Evolutionary conservation across 768 basidiomycete species (phyloP), one percentile per base, ranked within the genome.

Genomic region (Boletus rubroflammeus): DNA sequence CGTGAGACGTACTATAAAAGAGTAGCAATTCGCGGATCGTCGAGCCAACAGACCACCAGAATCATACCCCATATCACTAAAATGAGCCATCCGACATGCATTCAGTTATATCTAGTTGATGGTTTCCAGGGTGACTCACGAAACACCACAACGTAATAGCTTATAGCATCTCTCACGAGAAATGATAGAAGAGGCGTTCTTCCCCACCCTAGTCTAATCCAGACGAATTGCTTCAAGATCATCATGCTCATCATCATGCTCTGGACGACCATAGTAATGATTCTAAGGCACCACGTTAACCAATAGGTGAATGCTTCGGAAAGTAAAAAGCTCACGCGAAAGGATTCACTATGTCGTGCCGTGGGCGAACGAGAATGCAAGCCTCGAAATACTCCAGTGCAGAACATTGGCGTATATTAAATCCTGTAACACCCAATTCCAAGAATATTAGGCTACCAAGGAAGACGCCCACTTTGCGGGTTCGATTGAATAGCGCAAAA

Each of bases 131-230:
- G n/a, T 39, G 36, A 57, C 57, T 58, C 51, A 79, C 79, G 50
- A 53, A 77, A 75, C 9, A 78, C 55, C 3, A 74, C 43, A 31
- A 75, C 41, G 60, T 76, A 79, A 1, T 76, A 74, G 67, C 75
- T 73, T 3, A 74, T 72, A 7, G 79, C 74, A 61, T 81, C 79
- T n/a, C 73, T 72, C 60, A 76, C 67, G 14, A 80, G 65, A 42
- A 79, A 57, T 6, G 68, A 54, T 13, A 77, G 56, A 7, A 80
- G 60, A 0, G 75, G 78, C 1, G 73, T 70, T 44, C 75, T 70
- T 26, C 74, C 75, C 75, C 74, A 75, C 10, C 75, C 75, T 0
- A 62, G 62, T 39, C 72, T 72, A 8, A 69, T 51, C 3, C 72
- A 68, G 21, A 58, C 26, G 1, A 71, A n/a, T n/a, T n/a, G 75